Evolutionary conservation across 2,329 filamentous ascomycete species (phyloP).

Genomic region (Drechslera avenae): DNA sequence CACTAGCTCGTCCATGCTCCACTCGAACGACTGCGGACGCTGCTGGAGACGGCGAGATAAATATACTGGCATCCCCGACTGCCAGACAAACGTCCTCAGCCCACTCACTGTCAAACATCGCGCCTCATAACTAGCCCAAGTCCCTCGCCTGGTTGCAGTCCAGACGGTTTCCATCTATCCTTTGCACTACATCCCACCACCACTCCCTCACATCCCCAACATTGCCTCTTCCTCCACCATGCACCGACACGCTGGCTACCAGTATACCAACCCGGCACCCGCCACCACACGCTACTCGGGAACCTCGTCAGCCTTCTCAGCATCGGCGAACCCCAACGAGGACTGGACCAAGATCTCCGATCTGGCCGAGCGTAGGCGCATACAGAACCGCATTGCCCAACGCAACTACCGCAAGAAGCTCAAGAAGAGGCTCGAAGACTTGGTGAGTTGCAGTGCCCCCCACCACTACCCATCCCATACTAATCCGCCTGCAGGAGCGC

Average conservation of each 20-base stretch:
- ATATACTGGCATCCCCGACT: constrained; percentile 36
- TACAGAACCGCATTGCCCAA: constrained; percentile 97
- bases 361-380: constrained; percentile 87
- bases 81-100: constrained; percentile 32
- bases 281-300: constrained; percentile 67
- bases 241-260: constrained; percentile 53
- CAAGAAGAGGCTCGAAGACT: constrained; percentile 84
- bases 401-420: constrained; percentile 97
- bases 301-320: constrained; percentile 93
- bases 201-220: constrained; percentile 16
- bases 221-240: constrained; percentile 38
- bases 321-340: constrained; percentile 92
- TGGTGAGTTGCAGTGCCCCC: constrained; percentile 47
- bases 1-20: constrained; percentile 37
- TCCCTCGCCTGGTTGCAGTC: constrained; percentile 2
- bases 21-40: constrained; percentile 35
- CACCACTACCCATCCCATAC: constrained; percentile 19
- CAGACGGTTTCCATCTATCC: neutral
- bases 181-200: constrained; percentile 2
- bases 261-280: constrained; percentile 49
- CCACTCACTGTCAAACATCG: constrained; percentile 21
- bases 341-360: constrained; percentile 99
- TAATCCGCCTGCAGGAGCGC: constrained; percentile 59
- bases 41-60: constrained; percentile 34
- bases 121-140: constrained; percentile 21